Evolutionary conservation across 1,139 yeast genomes (phyloP).

Genomic region (Diutina mesorugosa): DNA sequence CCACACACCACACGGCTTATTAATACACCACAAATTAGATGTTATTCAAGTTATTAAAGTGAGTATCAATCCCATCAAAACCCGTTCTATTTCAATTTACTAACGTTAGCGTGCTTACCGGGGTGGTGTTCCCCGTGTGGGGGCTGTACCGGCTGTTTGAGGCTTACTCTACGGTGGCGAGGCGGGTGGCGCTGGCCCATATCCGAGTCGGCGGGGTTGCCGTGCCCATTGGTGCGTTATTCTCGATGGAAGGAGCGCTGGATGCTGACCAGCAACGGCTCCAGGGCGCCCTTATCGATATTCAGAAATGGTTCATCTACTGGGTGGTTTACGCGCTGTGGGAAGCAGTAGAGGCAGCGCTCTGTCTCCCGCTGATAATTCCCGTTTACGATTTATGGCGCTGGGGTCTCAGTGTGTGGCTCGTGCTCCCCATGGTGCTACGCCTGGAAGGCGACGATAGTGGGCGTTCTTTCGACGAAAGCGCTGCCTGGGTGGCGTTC

Average conservation of each 20-base stretch:
- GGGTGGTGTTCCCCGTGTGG: slow-evolving; percentile 32
- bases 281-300: slow-evolving; percentile 10
- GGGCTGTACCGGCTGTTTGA: slow-evolving; percentile 39
- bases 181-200: slow-evolving; percentile 6
- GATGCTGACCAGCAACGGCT: slow-evolving; percentile 8
- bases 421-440: slow-evolving; percentile 31
- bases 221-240: slow-evolving; percentile 8
- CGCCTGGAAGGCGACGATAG: not conserved
- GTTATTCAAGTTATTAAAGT: slow-evolving; percentile 1
- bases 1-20: not conserved
- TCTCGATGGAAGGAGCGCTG: slow-evolving; percentile 16
- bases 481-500: not conserved
- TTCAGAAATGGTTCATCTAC: slow-evolving; percentile 46
- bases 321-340: slow-evolving; percentile 39
- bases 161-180: slow-evolving; percentile 6
- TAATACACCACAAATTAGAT: not conserved
- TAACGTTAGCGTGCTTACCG: not conserved
- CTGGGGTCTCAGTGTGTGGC: slow-evolving; percentile 36
- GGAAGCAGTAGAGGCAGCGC: slow-evolving; percentile 18
- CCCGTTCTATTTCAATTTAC: not conserved
- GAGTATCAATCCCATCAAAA: not conserved
- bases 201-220: slow-evolving; percentile 8
- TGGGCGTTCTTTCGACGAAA: not conserved
- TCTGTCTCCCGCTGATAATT: slow-evolving; percentile 17
- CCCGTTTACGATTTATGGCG: slow-evolving; percentile 37